Percentiles rank a stretch among this genome's conserved stretches.
Evolutionary conservation across 2,329 filamentous ascomycete species (phyloP).

Genomic region (Anthostomella pinea): DNA sequence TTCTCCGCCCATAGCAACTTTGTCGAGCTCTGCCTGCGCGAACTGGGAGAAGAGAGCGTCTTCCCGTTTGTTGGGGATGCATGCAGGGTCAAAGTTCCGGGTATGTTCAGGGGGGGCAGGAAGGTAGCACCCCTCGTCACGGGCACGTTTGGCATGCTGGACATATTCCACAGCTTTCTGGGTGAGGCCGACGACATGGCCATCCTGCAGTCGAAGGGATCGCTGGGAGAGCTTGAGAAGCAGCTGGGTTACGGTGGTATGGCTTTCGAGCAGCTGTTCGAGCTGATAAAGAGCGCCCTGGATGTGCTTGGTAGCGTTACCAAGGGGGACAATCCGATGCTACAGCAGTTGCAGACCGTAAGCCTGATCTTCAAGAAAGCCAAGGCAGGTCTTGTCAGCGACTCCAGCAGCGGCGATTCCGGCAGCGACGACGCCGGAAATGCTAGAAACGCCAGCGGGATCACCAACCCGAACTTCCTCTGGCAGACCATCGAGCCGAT

Average conservation of each 20-base stretch:
- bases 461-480: slow-evolving; percentile 23
- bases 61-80: slow-evolving; percentile 50
- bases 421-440: slow-evolving; percentile 1
- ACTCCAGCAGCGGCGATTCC: not conserved
- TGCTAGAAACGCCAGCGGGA: not conserved
- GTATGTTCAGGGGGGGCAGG: slow-evolving; percentile 33
- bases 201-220: slow-evolving; percentile 28
- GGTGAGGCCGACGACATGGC: slow-evolving; percentile 33
- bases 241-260: slow-evolving; percentile 26
- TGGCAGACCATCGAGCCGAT: slow-evolving; percentile 31
- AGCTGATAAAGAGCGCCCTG: slow-evolving; percentile 26
- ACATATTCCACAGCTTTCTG: slow-evolving; percentile 32
- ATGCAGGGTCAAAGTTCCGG: slow-evolving; percentile 31
- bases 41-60: slow-evolving; percentile 48
- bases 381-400: slow-evolving; percentile 2
- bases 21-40: slow-evolving; percentile 48
- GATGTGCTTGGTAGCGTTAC: slow-evolving; percentile 22
- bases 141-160: slow-evolving; percentile 47
- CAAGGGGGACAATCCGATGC: slow-evolving; percentile 19
- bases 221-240: slow-evolving; percentile 26
- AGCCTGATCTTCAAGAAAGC: slow-evolving; percentile 27
- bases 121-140: slow-evolving; percentile 50
- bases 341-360: slow-evolving; percentile 26
- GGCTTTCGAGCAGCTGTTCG: slow-evolving; percentile 31
- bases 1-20: slow-evolving; percentile 56